phyloP scores from a whole-genome alignment of 1,284 basidiomycete species.

The Coniferiporia sulphurascens region DNA sequence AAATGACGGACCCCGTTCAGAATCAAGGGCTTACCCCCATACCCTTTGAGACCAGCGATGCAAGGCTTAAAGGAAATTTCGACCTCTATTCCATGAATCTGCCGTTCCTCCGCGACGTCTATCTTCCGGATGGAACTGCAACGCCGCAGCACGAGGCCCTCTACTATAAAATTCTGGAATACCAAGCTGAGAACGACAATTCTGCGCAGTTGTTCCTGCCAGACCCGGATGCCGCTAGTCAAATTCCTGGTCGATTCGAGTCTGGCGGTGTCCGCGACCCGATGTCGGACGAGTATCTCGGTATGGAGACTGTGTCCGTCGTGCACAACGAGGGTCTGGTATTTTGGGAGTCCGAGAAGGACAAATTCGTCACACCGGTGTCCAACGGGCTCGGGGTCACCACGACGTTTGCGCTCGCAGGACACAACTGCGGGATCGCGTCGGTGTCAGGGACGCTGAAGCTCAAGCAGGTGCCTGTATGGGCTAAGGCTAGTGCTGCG shows the following conservation, averaged over 20 bases:
- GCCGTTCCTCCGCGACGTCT: slow-evolving; percentile 30
- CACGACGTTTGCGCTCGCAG: neutral
- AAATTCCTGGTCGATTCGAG: slow-evolving; percentile 21
- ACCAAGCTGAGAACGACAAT: slow-evolving; percentile 34
- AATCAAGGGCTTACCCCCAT: neutral
- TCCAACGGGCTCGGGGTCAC: neutral
- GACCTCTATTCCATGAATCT: slow-evolving; percentile 37
- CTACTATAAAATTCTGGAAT: slow-evolving; percentile 32
- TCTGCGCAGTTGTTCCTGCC: slow-evolving; percentile 30
- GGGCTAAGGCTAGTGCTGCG: neutral
- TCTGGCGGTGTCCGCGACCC: slow-evolving; percentile 29
- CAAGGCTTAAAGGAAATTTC: slow-evolving; percentile 30
- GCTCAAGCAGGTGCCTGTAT: neutral
- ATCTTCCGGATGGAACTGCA: slow-evolving; percentile 26
- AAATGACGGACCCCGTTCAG: neutral
- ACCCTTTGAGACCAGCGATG: neutral
- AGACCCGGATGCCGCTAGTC: slow-evolving; percentile 11
- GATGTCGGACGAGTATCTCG: slow-evolving; percentile 31
- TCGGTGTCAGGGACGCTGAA: neutral
- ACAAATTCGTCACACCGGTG: neutral
- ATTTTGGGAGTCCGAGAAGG: neutral
- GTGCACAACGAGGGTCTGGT: neutral
- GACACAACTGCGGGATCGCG: neutral
- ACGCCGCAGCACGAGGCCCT: slow-evolving; percentile 29
- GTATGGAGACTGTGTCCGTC: slow-evolving; percentile 27